Conservation (phyloP, 78 protist genomes). For the slime mould (Dictyostelium discoideum) region dicty_2.7 NC_007088.5:2626001-2626500, state of each 20-base stretch:
- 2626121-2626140: slow-evolving; percentile 17
- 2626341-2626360: slow-evolving; percentile 1
- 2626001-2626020: neutral
- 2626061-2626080: slow-evolving; percentile 13
- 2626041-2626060: neutral
- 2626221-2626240: neutral
- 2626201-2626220: slow-evolving; percentile 4
- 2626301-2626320: slow-evolving; percentile 2
- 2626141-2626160: slow-evolving; percentile 16
- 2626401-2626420: neutral
- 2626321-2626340: slow-evolving; percentile 1
- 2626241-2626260: neutral
- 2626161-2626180: slow-evolving; percentile 2
- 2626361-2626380: slow-evolving; percentile 12
- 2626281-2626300: slow-evolving; percentile 11
- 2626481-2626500: neutral
- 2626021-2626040: neutral
- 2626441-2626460: slow-evolving; percentile 16
- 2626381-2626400: slow-evolving; percentile 13
- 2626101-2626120: slow-evolving; percentile 38
- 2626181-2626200: neutral
- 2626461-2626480: neutral
- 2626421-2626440: neutral
- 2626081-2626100: neutral
- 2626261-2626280: slow-evolving; percentile 17